phyloP scores from a whole-genome alignment of 164 flowering plant species.

The Dillenia suffruticosa region DNA sequence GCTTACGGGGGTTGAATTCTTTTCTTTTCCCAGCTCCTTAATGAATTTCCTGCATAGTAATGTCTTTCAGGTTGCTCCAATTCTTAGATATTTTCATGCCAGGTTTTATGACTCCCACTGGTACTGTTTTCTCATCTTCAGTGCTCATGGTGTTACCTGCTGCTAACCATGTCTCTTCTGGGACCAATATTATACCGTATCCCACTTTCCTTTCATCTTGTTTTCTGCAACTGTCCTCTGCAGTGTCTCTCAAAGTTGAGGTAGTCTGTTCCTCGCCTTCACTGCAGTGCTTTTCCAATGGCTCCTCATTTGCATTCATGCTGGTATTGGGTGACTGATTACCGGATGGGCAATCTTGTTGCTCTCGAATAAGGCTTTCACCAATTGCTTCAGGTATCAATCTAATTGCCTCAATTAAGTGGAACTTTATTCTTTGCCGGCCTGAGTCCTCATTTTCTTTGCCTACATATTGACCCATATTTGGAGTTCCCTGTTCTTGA shows the following conservation, averaged over 20 bases:
- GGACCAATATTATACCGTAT: constrained; percentile 1
- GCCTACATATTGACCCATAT: constrained; percentile 3
- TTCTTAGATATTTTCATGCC: constrained; percentile 22
- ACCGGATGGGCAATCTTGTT: constrained; percentile 27
- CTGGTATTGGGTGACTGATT: constrained; percentile 16
- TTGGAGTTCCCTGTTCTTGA: constrained; percentile 3
- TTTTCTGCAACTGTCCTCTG: constrained; percentile 7
- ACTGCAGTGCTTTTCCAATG: constrained; percentile 11
- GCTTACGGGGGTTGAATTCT: constrained; percentile 53
- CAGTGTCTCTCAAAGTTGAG: constrained; percentile 9
- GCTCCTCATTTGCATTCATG: constrained; percentile 1
- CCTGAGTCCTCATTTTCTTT: constrained; percentile 4
- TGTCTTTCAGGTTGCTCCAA: constrained; percentile 44
- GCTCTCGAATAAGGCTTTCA: constrained; percentile 43
- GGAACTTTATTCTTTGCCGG: constrained; percentile 15
- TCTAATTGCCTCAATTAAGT: constrained; percentile 41
- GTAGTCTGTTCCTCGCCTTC: constrained; percentile 9
- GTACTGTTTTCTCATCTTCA: constrained; percentile 12
- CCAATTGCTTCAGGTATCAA: constrained; percentile 56
- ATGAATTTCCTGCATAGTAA: constrained; percentile 41
- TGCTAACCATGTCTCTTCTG: constrained; percentile 7
- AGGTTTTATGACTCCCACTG: constrained; percentile 8
- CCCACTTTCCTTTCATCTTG: constrained; percentile 10
- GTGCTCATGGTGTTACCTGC: constrained; percentile 5
- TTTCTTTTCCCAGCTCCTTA: constrained; percentile 43